Base-by-base conservation (phyloP, 140 eudicot genomes). In the Anethum foeniculum region DNA sequence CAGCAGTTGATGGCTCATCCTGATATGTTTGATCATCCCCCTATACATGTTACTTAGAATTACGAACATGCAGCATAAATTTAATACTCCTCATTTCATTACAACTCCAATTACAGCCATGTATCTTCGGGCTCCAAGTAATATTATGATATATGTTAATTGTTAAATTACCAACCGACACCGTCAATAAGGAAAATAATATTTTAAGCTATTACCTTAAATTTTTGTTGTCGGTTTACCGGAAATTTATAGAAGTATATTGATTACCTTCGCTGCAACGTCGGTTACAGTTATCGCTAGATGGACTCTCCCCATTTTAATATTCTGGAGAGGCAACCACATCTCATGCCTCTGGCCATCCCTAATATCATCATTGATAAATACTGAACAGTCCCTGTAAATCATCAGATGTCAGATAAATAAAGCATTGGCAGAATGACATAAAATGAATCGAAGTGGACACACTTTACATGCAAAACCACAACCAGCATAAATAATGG, bases 331-430 rank as follows among this genome's bases (percentile, higher is more conserved):
- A 73, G 93, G 78, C 84, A 95, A 73, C 99, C 99, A 93, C 85
- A 93, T 76, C 83, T 95, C 99, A 73, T 91, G 98, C 85, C 95
- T 88, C 81, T 93, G 86, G 28, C 92, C 97, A 77, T 82, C 99
- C 87, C 90, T 86, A 74, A 90, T 86, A 56, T 95, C 94, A 60
- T 82, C 94, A 67, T 81, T 85, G 71, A 93, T 85, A 85, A 88
- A 88, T 80, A 95, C 73, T 14, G 92, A 89, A 82, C 97, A 95
- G 28, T 87, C 91, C 80, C 99, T 95, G 91, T 84, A 85, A 14
- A 82, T 48, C 75, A 78, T 75, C 19, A 28, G 34, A 41, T 52
- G 48, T 16, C 41, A 56, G 25, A 58, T 23, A 28, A 56, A 27
- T 25, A 36, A 48, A 19, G 30, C 28, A 75, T 25, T 74, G 19